A percentile compares a stretch with the other conserved stretches of the same genome.
These are phyloP conservation scores for Bipolaris oryzae DNA, from an alignment of 2,329 filamentous ascomycete species.

Conservation along the genomic window DNA sequence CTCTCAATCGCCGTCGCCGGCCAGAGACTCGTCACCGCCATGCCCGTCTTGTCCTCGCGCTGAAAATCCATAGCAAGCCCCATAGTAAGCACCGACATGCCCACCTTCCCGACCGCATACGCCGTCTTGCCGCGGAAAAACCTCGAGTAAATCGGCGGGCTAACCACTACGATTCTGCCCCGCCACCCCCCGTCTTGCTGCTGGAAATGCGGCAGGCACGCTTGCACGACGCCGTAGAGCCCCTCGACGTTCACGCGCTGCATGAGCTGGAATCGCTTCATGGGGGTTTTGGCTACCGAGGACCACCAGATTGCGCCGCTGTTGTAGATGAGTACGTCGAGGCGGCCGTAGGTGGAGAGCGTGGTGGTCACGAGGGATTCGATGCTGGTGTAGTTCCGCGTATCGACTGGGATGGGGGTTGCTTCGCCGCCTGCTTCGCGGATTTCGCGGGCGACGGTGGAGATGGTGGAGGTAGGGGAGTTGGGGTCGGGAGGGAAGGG, in stretches of 20 bases:
- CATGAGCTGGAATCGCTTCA: conserved; percentile 72
- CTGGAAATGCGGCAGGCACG: conserved; percentile 69
- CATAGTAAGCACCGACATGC: conserved; percentile 81
- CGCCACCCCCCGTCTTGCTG: conserved; percentile 57
- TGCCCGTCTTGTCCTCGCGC: conserved; percentile 66
- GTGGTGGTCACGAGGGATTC: conserved; percentile 64
- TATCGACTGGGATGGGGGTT: conserved; percentile 72
- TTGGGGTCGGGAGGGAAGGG: conserved; percentile 80
- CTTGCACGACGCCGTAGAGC: conserved; percentile 74
- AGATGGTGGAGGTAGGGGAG: conserved; percentile 76
- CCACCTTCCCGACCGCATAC: conserved; percentile 79
- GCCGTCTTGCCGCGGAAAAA: conserved; percentile 87
- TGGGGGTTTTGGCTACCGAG: conserved; percentile 71
- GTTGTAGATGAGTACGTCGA: conserved; percentile 83
- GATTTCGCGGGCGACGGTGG: conserved; percentile 79
- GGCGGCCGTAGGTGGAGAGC: conserved; percentile 62
- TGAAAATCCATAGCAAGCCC: conserved; percentile 82
- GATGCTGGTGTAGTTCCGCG: conserved; percentile 67
- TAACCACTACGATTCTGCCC: conserved; percentile 76
- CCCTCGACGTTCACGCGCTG: conserved; percentile 65
- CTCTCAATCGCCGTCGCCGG: conserved; percentile 79
- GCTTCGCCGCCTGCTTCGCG: conserved; percentile 66
- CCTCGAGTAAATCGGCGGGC: conserved; percentile 81
- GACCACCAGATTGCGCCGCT: conserved; percentile 87
- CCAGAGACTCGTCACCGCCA: conserved; percentile 85